Conservation (phyloP, 1,284 basidiomycete genomes). For the Sporisorium scitamineum region DNA sequence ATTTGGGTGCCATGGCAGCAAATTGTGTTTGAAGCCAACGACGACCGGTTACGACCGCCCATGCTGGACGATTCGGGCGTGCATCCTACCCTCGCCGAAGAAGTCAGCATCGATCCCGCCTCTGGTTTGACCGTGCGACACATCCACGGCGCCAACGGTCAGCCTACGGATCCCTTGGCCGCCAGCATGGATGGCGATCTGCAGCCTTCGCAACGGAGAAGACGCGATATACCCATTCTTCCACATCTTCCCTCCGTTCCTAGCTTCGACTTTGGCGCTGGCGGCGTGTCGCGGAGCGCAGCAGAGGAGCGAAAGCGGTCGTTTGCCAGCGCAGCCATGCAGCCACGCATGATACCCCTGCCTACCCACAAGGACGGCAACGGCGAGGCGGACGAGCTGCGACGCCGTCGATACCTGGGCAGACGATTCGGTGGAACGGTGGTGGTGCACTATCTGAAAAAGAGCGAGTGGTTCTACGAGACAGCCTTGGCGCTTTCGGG, state of each 20-base stretch:
- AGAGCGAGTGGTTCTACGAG: slow-evolving; percentile 95
- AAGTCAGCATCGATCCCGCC: slow-evolving; percentile 49
- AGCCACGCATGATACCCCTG: slow-evolving; percentile 52
- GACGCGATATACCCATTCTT: slow-evolving; percentile 70
- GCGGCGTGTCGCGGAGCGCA: slow-evolving; percentile 41
- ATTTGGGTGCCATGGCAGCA: slow-evolving; percentile 59
- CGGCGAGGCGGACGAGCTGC: slow-evolving; percentile 73
- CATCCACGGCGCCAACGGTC: slow-evolving; percentile 68
- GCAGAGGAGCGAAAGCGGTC: slow-evolving; percentile 42
- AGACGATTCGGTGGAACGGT: slow-evolving; percentile 81
- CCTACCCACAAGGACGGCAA: slow-evolving; percentile 56
- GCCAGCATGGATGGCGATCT: slow-evolving; percentile 11
- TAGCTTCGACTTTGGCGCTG: slow-evolving; percentile 48
- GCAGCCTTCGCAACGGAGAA: slow-evolving; percentile 9
- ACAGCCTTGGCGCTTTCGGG: slow-evolving; percentile 88
- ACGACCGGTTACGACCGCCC: slow-evolving; percentile 56
- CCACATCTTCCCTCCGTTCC: slow-evolving; percentile 61
- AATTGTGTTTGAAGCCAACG: slow-evolving; percentile 66
- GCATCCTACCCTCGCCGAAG: slow-evolving; percentile 42
- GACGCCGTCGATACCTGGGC: slow-evolving; percentile 69
- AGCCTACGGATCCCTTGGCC: slow-evolving; percentile 7
- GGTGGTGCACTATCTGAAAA: slow-evolving; percentile 96
- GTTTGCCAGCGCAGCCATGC: slow-evolving; percentile 31
- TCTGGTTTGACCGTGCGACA: slow-evolving; percentile 44
- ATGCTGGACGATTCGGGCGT: slow-evolving; percentile 10